Percentiles rank a stretch among this genome's conserved stretches.
Conservation (phyloP, 352 stramenopile species). For the Globisporangium echinulatum region DNA sequence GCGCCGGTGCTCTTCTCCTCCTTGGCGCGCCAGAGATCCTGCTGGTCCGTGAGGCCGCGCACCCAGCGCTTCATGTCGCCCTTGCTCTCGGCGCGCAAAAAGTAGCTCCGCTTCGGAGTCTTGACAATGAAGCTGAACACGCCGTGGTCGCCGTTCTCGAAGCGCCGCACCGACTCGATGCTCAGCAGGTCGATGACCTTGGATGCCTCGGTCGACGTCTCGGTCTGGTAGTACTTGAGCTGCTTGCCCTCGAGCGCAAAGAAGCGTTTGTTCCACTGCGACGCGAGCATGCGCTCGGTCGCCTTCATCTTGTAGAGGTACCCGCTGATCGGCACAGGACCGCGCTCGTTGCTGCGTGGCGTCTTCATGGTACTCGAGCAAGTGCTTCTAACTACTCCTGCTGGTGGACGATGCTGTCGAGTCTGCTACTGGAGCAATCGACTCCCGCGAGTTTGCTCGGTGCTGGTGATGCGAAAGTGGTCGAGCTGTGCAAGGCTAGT, state of each 20-base stretch:
- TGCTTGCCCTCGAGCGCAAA: conserved; percentile 68
- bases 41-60: conserved; percentile 70
- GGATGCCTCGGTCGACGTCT: conserved; percentile 47
- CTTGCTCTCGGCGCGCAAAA: conserved; percentile 73
- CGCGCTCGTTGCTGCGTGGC: conserved; percentile 28
- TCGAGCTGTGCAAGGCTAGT: too few species aligned
- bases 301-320: conserved; percentile 85
- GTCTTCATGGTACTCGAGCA: conserved; percentile 34
- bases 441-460: too few species aligned
- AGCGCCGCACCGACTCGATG: conserved; percentile 75
- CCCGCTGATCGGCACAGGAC: conserved; percentile 67
- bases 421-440: too few species aligned
- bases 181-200: conserved; percentile 66
- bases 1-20: conserved; percentile 20
- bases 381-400: background rate
- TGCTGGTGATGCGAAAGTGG: too few species aligned
- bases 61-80: conserved; percentile 88
- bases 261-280: conserved; percentile 79
- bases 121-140: conserved; percentile 81
- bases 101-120: conserved; percentile 67
- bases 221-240: conserved; percentile 77
- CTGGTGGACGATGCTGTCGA: background rate
- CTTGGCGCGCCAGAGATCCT: conserved; percentile 74
- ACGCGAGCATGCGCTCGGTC: conserved; percentile 56
- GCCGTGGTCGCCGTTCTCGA: conserved; percentile 79